Base-by-base conservation (phyloP, 768 basidiomycete genomes). In the Boletus edulis region DNA sequence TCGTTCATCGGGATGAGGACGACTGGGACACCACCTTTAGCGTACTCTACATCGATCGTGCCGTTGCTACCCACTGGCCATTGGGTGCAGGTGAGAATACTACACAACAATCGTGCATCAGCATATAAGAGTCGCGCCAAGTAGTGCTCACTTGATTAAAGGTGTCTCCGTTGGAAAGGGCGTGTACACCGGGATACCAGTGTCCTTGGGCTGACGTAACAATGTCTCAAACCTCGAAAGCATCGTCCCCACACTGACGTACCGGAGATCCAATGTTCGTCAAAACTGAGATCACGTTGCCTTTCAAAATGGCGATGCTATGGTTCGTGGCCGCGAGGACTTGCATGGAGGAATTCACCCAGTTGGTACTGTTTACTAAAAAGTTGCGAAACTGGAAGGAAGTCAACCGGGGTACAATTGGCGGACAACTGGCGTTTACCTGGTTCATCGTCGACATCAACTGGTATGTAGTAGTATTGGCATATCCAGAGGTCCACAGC, bases 211-310 rank as follows among this genome's bases (percentile, higher is more conserved):
- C 85, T 85, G 60, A 20, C 2, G 4, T 4, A 49, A 63, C 27
- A n/a, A 52, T 18, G 6, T 2, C 15, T 55, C 43, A 49, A 20
- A 41, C 40, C 8, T 39, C 29, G 7, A 9, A 38, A 35, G 20
- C 39, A 42, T 22, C 29, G 44, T 46, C 39, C 14, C 40, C 14
- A 15, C 7, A 15, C 7, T 58, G 42, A 39, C 55, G 40, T 65
- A 88, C 87, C 20, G 87, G 86, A 51, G 86, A 87, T 32, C 87
- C 89, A 56, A 89, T 81, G 70, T 85, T 88, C 22, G 86, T 90
- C 58, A 86, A 57, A 39, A 90, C 69, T 13, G 82, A 77, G 46
- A 88, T 72, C 11, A 87, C 78, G 18, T 75, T 63, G 13, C 86
- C 87, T 62, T 87, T 89, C 72, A 80, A 77, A 56, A 90, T 71